Evolutionary conservation across 2,329 filamentous ascomycete species (phyloP).

Genomic region (Diaporthe australafricana): DNA sequence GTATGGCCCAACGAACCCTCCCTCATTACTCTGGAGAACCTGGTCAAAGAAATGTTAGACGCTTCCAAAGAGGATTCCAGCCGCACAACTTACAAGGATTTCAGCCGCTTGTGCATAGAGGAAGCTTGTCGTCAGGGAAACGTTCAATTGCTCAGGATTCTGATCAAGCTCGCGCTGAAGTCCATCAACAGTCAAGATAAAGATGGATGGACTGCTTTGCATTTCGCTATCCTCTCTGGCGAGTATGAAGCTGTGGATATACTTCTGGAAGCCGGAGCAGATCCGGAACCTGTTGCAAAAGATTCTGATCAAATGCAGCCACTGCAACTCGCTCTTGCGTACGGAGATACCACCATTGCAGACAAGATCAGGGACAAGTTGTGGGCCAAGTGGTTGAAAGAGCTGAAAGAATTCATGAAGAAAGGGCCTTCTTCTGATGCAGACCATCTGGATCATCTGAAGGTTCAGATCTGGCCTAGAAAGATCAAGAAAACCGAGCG

Average conservation of each 20-base stretch:
- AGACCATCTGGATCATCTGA: not conserved
- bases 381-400: not conserved
- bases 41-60: not conserved
- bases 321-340: not conserved
- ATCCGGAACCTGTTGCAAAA: not conserved
- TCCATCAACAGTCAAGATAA: not conserved
- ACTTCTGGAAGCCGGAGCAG: not conserved
- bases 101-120: constrained; percentile 6
- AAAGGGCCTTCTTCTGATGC: not conserved
- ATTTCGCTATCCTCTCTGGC: not conserved
- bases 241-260: not conserved
- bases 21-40: not conserved
- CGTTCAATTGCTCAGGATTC: not conserved
- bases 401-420: not conserved
- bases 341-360: not conserved
- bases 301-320: not conserved
- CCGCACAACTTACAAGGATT: not conserved
- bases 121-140: not conserved
- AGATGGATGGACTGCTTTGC: constrained; percentile 1
- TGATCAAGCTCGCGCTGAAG: not conserved
- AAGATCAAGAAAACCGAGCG: not conserved
- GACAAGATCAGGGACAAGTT: not conserved
- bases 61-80: not conserved
- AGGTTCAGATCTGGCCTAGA: not conserved
- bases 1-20: not conserved